Evolutionary conservation across 345 rosid species (phyloP).

Genomic region (Bruguiera sexangula): DNA sequence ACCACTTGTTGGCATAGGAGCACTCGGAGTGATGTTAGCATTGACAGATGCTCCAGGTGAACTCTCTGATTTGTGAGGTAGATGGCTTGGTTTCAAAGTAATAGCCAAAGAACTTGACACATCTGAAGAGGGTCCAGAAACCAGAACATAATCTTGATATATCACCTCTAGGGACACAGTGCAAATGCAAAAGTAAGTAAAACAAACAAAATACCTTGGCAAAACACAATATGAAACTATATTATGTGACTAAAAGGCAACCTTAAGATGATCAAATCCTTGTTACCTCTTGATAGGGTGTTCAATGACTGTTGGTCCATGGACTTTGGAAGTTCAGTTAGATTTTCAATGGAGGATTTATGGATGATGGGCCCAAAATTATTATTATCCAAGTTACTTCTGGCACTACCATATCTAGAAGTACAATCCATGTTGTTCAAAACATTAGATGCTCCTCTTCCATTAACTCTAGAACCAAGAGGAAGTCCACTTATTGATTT

Average conservation of each 20-base stretch:
- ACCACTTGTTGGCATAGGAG: slow-evolving; percentile 63
- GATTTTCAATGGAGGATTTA: slow-evolving; percentile 41
- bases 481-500: slow-evolving; percentile 53
- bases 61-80: slow-evolving; percentile 48
- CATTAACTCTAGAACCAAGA: slow-evolving; percentile 40
- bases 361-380: slow-evolving; percentile 37
- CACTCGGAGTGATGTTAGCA: slow-evolving; percentile 39
- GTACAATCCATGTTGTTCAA: slow-evolving; percentile 33
- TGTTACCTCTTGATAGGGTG: slow-evolving; percentile 53
- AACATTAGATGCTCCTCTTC: slow-evolving; percentile 39
- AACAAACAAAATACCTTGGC: slow-evolving; percentile 1
- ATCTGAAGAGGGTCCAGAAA: slow-evolving; percentile 79
- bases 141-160: slow-evolving; percentile 88
- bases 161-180: slow-evolving; percentile 56
- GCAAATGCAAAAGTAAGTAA: slow-evolving; percentile 11
- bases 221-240: background rate
- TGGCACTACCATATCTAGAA: slow-evolving; percentile 41
- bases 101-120: slow-evolving; percentile 53
- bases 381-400: slow-evolving; percentile 35
- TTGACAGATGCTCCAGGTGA: slow-evolving; percentile 41
- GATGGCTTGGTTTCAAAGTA: slow-evolving; percentile 50
- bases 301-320: slow-evolving; percentile 42
- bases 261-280: slow-evolving; percentile 13
- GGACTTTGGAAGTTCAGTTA: slow-evolving; percentile 40
- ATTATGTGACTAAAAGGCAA: slow-evolving; percentile 8